Conservation (phyloP, 768 basidiomycete genomes). For the Macrocybe gigantea region DNA sequence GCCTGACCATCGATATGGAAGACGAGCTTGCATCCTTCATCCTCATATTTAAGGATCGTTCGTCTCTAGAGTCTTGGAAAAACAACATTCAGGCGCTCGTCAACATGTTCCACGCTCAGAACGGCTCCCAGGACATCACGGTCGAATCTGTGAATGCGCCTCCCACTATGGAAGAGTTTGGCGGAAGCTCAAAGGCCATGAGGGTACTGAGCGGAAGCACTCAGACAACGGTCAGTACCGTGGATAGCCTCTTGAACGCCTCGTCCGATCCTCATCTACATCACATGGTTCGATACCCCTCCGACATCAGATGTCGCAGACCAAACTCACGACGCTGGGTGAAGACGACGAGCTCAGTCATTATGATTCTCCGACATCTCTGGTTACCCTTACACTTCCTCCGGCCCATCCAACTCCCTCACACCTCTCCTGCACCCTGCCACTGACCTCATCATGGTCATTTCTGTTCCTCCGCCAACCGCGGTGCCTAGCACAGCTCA, state of each 20-base stretch:
- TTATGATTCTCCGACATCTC: constrained; percentile 51
- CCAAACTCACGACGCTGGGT: constrained; percentile 61
- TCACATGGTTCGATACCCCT: constrained; percentile 53
- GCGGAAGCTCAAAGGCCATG: constrained; percentile 69
- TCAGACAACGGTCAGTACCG: constrained; percentile 55
- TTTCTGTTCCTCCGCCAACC: constrained; percentile 76
- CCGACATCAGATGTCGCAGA: constrained; percentile 28
- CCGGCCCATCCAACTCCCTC: constrained; percentile 75
- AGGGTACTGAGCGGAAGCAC: constrained; percentile 79
- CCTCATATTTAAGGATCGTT: constrained; percentile 87
- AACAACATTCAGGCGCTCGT: constrained; percentile 78
- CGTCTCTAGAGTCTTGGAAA: constrained; percentile 88
- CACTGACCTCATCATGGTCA: constrained; percentile 87
- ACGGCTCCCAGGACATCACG: no score
- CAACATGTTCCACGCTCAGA: constrained; percentile 55
- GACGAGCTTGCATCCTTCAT: constrained; percentile 97
- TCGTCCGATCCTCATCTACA: constrained; percentile 70
- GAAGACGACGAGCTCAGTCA: constrained; percentile 64
- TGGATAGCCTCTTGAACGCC: constrained; percentile 63
- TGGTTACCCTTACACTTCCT: constrained; percentile 70
- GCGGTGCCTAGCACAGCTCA: constrained; percentile 73
- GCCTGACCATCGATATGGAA: constrained; percentile 96
- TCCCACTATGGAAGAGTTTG: constrained; percentile 67
- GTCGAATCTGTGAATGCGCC: constrained; percentile 18
- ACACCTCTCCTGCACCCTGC: constrained; percentile 80